phyloP scores from a whole-genome alignment of 2,329 filamentous ascomycete genomes.

The Lecanicillium sp. region DNA sequence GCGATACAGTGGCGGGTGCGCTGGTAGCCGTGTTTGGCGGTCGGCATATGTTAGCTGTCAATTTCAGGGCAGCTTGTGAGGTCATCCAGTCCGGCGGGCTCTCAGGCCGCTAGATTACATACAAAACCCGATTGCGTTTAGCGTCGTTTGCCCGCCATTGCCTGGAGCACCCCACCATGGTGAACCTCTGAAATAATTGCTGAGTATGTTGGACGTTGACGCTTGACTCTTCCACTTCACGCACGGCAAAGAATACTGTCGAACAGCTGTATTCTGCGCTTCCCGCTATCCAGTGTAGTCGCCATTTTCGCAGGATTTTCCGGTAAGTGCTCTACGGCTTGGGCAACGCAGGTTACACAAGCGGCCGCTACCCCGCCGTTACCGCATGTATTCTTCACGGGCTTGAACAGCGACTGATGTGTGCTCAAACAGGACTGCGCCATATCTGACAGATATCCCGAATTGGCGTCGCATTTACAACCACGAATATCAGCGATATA shows the following conservation, averaged over 20 bases:
- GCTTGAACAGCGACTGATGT: no score
- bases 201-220: not conserved
- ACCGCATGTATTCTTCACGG: no score
- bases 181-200: not conserved
- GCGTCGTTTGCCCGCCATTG: not conserved
- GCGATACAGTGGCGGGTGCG: not conserved
- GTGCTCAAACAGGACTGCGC: no score
- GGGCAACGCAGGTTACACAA: no score
- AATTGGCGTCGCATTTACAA: no score
- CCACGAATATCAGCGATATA: no score
- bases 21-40: not conserved
- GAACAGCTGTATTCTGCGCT: not conserved
- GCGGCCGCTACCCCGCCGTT: no score
- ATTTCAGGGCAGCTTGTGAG: constrained; percentile 12
- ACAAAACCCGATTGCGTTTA: constrained; percentile 5
- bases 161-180: constrained; percentile 3
- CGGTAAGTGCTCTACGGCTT: no score
- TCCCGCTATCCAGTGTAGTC: no score
- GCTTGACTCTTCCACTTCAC: constrained; percentile 1
- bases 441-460: no score
- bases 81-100: constrained; percentile 6
- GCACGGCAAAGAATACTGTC: not conserved
- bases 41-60: constrained; percentile 8
- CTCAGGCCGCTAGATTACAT: not conserved
- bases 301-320: no score